A percentile compares a stretch with the other conserved stretches of the same genome.
These are phyloP conservation scores for Apiospora pterosperma DNA, from an alignment of 2,329 filamentous ascomycete species.

Conservation along the genomic window DNA sequence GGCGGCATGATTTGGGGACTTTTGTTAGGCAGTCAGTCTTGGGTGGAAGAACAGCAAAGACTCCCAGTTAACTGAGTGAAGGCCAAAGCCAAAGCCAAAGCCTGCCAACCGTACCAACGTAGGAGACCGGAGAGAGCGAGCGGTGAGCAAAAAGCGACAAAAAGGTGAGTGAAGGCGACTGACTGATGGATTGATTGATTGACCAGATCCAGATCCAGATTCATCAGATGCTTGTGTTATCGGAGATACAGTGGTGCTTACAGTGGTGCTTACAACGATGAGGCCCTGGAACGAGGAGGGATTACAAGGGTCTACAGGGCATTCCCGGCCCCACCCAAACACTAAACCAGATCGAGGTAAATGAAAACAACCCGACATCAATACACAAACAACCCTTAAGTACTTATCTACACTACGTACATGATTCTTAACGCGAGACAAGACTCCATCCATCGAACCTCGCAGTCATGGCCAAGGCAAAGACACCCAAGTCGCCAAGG, in stretches of 20 bases:
- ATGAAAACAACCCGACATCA: neutral
- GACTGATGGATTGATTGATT: neutral
- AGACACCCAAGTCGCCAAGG: neutral
- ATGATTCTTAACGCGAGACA: too few species aligned
- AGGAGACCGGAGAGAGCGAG: neutral
- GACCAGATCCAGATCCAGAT: neutral
- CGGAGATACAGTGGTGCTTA: neutral
- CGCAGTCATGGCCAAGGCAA: conserved; percentile 3
- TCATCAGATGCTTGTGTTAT: too few species aligned
- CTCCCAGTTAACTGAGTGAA: neutral
- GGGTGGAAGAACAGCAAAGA: neutral
- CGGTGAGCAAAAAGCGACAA: neutral
- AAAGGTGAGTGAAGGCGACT: neutral
- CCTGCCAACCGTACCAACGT: neutral
- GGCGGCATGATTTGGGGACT: conserved; percentile 16
- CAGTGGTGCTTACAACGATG: neutral
- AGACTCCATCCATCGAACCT: neutral
- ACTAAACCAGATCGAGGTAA: neutral
- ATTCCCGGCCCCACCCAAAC: neutral
- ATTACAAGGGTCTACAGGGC: neutral
- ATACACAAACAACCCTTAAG: too few species aligned
- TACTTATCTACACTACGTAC: too few species aligned
- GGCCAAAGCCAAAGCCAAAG: neutral
- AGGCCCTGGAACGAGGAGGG: neutral
- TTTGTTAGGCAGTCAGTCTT: conserved; percentile 7